A percentile compares a stretch with the other conserved stretches of the same genome.
These are phyloP conservation scores for Pseudogymnoascus sp. DNA, from an alignment of 2,329 filamentous ascomycete species.

Conservation along the genomic window DNA sequence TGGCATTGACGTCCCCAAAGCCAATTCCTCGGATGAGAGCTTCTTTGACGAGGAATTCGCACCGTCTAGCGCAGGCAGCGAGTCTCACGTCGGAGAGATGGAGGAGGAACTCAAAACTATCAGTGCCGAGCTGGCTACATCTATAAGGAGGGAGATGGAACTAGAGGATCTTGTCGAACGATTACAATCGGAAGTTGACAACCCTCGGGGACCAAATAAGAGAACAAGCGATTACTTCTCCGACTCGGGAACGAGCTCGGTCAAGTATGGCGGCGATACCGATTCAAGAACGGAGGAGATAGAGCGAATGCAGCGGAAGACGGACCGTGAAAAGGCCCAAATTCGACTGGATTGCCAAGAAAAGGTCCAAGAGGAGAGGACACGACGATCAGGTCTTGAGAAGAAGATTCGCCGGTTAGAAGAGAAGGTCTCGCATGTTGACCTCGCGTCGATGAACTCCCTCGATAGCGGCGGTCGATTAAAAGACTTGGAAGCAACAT, in stretches of 20 bases:
- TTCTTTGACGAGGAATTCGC: conserved; percentile 27
- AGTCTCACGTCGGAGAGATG: conserved; percentile 68
- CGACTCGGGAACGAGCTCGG: conserved; percentile 83
- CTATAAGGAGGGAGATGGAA: conserved; percentile 93
- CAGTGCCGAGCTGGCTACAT: conserved; percentile 83
- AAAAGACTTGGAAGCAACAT: conserved; percentile 68
- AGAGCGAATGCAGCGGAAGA: conserved; percentile 71
- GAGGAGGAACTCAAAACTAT: conserved; percentile 93
- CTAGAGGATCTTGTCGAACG: conserved; percentile 89
- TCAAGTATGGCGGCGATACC: conserved; percentile 63
- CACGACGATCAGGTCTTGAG: conserved; percentile 68
- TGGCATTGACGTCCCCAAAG: conserved; percentile 28
- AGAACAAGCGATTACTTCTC: conserved; percentile 97
- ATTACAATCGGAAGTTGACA: conserved; percentile 68
- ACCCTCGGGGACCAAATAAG: conserved; percentile 52
- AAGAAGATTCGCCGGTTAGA: conserved; percentile 77
- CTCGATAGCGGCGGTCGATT: conserved; percentile 54
- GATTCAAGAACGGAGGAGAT: conserved; percentile 63
- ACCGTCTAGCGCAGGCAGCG: conserved; percentile 33
- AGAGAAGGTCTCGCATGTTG: conserved; percentile 61
- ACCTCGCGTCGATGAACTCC: conserved; percentile 45
- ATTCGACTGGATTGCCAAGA: conserved; percentile 77
- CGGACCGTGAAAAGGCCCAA: conserved; percentile 86
- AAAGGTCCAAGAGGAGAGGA: conserved; percentile 81
- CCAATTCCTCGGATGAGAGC: conserved; percentile 34